These are phyloP conservation scores for Cryptosporidium viatorum DNA, from an alignment of 169 alveolate species.

Conservation along the genomic window DNA sequence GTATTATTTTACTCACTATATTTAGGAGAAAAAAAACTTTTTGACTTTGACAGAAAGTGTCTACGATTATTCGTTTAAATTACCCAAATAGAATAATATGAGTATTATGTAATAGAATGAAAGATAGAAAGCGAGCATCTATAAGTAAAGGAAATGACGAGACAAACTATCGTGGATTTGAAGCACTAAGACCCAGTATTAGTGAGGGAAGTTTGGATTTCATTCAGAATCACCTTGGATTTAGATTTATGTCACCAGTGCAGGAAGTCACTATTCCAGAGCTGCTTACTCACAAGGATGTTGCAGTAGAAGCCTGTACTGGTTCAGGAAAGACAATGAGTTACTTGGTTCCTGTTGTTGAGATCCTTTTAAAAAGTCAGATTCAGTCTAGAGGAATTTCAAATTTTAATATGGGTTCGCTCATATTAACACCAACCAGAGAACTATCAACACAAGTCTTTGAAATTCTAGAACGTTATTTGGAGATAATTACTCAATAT, in stretches of 20 bases:
- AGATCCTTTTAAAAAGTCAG: slow-evolving; percentile 77
- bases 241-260: slow-evolving; percentile 78
- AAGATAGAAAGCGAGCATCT: background rate
- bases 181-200: background rate
- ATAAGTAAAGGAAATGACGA: background rate
- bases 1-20: background rate
- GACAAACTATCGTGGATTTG: slow-evolving; percentile 17
- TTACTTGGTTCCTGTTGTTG: slow-evolving; percentile 86
- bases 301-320: slow-evolving; percentile 92
- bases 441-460: slow-evolving; percentile 91
- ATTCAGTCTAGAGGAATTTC: slow-evolving; percentile 48
- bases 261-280: slow-evolving; percentile 81
- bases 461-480: slow-evolving; percentile 81
- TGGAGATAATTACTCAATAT: slow-evolving; percentile 31
- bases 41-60: background rate
- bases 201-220: slow-evolving; percentile 52
- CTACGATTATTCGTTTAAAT: background rate
- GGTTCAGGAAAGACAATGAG: slow-evolving; percentile 93
- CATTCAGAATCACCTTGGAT: slow-evolving; percentile 33
- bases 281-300: slow-evolving; percentile 87
- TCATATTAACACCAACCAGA: slow-evolving; percentile 92
- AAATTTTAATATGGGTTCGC: slow-evolving; percentile 83
- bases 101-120: background rate
- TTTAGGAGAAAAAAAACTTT: background rate
- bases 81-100: background rate